Evolutionary conservation across 2,329 filamentous ascomycete species (phyloP), one percentile per base, ranked within the genome.

Genomic region (Diaporthe capsici): DNA sequence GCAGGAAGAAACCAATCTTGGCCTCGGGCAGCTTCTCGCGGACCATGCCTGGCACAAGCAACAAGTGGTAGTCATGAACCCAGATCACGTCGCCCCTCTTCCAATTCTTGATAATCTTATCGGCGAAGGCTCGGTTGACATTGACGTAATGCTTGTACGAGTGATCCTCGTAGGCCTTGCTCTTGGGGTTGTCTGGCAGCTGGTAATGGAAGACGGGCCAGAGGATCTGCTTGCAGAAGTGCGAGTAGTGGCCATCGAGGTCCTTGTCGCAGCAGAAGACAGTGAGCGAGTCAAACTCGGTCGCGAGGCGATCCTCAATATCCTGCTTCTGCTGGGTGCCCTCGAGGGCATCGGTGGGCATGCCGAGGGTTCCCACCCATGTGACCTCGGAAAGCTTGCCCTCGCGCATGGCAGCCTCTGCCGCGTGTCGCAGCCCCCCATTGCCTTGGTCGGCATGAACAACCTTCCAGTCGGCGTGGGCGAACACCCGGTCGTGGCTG

Each of bases 191-290:
- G 82, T 98, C 97, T 0, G 96, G 97, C 76, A 98, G 98, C 84
- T 98, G 96, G 84, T 98, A 98, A 85, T 98, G 96, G 84, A 98
- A 98, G 76, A 98, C 96, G 1, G 96, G 96, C 96, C 96, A 98
- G 9, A 98, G 88, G 73, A 98, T 98, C 82, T 96, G 95, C 87
- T 98, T 98, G 92, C 96, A 98, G 83, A 97, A 98, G 84, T 98
- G 96, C 17, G 93, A 92, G 82, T 98, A 98, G 85, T 98, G 96
- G 1, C 96, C 95, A 81, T 98, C 94, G 82, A 98, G 95, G 84
- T 98, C 96, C 82, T 94, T 95, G 85, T 98, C 96, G 76, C 92
- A 94, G 83, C 94, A 94, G 83, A 94, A 98, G 47, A 98, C 95
- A 3, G 94, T 92, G 78, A 98, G 84, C 80, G 95, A 95, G 79